Conservation (phyloP, 108 stramenopile species). For the Cyclotella sp. region DNA sequence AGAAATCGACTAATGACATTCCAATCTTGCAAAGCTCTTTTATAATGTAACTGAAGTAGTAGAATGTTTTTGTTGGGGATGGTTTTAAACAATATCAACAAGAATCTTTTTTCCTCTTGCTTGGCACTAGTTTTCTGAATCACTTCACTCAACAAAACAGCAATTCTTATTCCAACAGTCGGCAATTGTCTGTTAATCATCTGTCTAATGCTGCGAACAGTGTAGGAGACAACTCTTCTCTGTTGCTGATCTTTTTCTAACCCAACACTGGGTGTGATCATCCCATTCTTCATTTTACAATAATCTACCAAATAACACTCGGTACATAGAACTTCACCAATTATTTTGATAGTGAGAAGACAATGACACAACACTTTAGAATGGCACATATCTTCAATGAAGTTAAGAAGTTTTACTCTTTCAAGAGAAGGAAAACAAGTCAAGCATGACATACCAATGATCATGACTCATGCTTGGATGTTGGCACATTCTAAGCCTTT, state of each 20-base stretch:
- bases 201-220: constrained; percentile 62
- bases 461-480: constrained; percentile 42
- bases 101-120: constrained; percentile 18
- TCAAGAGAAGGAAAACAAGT: no score
- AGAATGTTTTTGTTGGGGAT: no score
- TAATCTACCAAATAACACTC: constrained; percentile 73
- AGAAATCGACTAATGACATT: constrained; percentile 35
- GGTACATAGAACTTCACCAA: constrained; percentile 59
- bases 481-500: constrained; percentile 72
- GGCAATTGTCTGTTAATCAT: constrained; percentile 73
- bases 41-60: constrained; percentile 24
- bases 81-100: constrained; percentile 21
- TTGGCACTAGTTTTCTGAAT: constrained; percentile 29
- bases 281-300: no score
- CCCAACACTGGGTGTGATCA: background rate
- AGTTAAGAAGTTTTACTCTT: no score
- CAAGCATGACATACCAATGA: constrained; percentile 50
- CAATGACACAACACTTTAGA: constrained; percentile 84
- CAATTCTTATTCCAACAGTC: constrained; percentile 75
- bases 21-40: constrained; percentile 45
- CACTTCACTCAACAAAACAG: constrained; percentile 60
- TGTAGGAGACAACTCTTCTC: constrained; percentile 7
- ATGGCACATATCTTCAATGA: no score
- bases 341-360: constrained; percentile 68
- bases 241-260: background rate